phyloP scores from a whole-genome alignment of 148 eudicot genomes.

The Rhododendron kiyosumense region DNA sequence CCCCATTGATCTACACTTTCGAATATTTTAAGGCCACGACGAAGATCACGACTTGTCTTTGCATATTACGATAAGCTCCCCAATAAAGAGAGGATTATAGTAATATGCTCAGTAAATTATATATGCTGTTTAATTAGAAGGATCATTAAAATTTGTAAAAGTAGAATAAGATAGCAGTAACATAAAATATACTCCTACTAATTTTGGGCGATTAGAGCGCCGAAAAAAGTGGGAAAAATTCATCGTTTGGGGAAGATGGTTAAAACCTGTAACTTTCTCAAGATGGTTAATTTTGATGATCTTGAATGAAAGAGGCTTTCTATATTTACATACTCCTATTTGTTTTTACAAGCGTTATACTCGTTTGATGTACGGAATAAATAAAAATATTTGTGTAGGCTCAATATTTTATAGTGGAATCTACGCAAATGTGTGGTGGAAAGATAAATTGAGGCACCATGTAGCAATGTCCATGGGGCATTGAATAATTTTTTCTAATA shows the following conservation, averaged over 20 bases:
- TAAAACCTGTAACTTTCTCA: no score
- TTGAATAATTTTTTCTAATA: no score
- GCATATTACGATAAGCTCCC: background rate
- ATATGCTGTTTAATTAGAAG: background rate
- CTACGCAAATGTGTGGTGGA: no score
- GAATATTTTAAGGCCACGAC: background rate
- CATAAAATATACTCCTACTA: background rate
- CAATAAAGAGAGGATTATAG: no score
- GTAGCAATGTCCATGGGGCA: no score
- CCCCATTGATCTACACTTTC: background rate
- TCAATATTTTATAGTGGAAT: no score
- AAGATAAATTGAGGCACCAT: no score
- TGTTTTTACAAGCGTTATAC: no score
- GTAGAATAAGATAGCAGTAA: background rate
- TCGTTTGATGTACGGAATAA: no score
- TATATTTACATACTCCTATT: background rate
- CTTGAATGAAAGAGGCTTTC: background rate
- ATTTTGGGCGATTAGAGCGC: background rate
- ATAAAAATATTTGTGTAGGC: no score
- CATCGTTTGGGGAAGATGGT: background rate
- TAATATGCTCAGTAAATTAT: background rate
- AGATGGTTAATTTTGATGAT: background rate
- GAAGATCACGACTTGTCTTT: background rate
- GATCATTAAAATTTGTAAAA: background rate
- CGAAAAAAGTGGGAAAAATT: background rate